These are phyloP conservation scores for Hordeum marinum DNA, from an alignment of 176 grass and related monocot genomes.

Conservation along the genomic window DNA sequence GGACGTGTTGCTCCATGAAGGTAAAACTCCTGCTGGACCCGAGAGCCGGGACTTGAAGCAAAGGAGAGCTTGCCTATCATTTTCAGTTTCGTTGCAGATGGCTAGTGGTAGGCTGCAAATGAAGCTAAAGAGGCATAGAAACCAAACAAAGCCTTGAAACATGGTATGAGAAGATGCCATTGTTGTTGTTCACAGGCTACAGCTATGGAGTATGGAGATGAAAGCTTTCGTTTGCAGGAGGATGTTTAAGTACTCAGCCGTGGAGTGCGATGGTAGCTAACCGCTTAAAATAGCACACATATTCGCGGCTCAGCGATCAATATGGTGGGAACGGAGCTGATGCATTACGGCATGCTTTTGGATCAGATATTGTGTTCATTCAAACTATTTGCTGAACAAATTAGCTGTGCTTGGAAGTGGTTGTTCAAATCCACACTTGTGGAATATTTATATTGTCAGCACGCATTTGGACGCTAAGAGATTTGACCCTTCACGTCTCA, in stretches of 20 bases:
- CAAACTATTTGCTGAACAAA: not conserved
- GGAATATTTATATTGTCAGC: not conserved
- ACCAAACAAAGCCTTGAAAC: not conserved
- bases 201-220: not conserved
- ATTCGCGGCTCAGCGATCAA: not conserved
- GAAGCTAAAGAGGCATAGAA: not conserved
- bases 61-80: constrained; percentile 33
- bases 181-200: not conserved
- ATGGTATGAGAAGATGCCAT: not conserved
- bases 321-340: not conserved
- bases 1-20: constrained; percentile 41
- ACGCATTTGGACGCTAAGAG: not conserved
- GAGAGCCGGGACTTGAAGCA: constrained; percentile 39
- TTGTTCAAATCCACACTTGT: not conserved
- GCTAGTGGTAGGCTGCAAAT: not conserved
- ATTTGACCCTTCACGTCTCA: not conserved
- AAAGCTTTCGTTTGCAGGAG: not conserved
- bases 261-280: not conserved
- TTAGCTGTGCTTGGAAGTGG: not conserved
- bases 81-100: not conserved
- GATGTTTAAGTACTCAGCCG: not conserved
- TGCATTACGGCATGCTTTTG: not conserved
- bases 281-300: not conserved
- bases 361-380: not conserved
- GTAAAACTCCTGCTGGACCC: not conserved